Evolutionary conservation across 75 land plant genomes (phyloP), one percentile per base, ranked within the genome.

Genomic region (Picea glauca): DNA sequence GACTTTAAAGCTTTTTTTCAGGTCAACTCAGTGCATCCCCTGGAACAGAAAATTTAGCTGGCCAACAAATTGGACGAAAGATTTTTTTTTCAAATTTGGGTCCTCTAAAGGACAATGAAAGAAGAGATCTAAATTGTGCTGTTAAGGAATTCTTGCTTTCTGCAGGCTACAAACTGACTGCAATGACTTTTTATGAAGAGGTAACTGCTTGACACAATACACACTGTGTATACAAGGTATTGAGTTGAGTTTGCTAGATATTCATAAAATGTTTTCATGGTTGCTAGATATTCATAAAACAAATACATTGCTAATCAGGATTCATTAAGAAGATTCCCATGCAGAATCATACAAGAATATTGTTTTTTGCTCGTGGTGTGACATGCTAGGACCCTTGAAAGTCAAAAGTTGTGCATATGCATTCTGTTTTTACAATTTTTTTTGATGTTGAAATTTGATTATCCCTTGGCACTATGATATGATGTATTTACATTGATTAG

Each of bases 101-200:
- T 38, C 88, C 91, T 68, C 78, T 95, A 64, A 91, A 91, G 75
- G 91, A 90, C 38, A 83, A 61, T 81, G 99, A 96, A 83, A 84
- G 99, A 21, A 82, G 65, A 78, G 98, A 92, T 85, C 75, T 96
- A 21, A 94, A 96, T 58, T 89, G 94, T 86, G 97, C 98, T 62
- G 88, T 96, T 23, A 94, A 94, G 87, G 98, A 96, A 80, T 96
- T 94, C 81, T 78, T 96, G 62, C 86, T 96, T 63, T 38, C 90
- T 61, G 94, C 98, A 33, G 97, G 99, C 18, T 96, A 96, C 75
- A 88, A 93, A 23, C 91, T 96, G 31, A 92, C 99, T 81, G 93
- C 99, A 14, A 94, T 96, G 97, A 96, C 99, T 77, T 94, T 95
- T 78, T 89, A 91, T 85, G 98, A 95, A 81, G 98, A 95, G 98